These are phyloP conservation scores for Hebeloma cylindrosporum DNA, from an alignment of 768 basidiomycete species.

Conservation along the genomic window DNA sequence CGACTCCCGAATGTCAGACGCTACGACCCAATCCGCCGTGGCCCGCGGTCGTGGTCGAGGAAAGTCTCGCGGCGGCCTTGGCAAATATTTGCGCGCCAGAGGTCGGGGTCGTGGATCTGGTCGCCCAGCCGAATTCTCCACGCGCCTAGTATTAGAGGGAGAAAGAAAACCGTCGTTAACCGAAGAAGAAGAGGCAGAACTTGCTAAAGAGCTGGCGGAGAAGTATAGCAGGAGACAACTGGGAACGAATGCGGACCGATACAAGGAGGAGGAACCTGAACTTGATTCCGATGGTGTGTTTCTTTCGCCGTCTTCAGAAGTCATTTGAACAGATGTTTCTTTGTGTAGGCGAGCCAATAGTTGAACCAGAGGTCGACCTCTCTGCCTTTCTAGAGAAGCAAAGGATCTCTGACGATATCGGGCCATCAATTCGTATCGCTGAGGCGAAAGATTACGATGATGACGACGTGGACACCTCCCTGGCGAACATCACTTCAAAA, in stretches of 20 bases:
- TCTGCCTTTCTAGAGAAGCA: conserved; percentile 67
- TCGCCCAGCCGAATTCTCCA: conserved; percentile 65
- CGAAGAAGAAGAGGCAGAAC: conserved; percentile 50
- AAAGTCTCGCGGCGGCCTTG: conserved; percentile 65
- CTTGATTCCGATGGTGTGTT: conserved; percentile 67
- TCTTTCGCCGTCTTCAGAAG: background rate
- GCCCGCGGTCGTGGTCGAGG: conserved; percentile 53
- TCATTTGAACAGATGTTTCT: background rate
- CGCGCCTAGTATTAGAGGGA: conserved; percentile 59
- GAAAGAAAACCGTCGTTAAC: conserved; percentile 44
- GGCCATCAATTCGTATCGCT: conserved; percentile 19
- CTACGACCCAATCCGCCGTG: too few relatives aligned
- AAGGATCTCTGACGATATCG: conserved; percentile 41
- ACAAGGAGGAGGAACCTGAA: conserved; percentile 67
- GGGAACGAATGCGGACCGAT: conserved; percentile 72
- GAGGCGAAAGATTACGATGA: conserved; percentile 43
- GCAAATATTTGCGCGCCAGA: conserved; percentile 72
- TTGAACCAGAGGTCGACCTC: conserved; percentile 74
- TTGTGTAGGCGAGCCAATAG: conserved; percentile 55
- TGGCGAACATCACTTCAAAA: conserved; percentile 51
- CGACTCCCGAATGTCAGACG: too few relatives aligned
- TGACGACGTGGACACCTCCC: conserved; percentile 57
- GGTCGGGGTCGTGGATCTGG: conserved; percentile 61
- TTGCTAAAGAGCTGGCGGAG: conserved; percentile 43
- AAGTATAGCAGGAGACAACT: conserved; percentile 62